phyloP scores from a whole-genome alignment of 805 yeast species.

The Spencermartinsiella europaea region DNA sequence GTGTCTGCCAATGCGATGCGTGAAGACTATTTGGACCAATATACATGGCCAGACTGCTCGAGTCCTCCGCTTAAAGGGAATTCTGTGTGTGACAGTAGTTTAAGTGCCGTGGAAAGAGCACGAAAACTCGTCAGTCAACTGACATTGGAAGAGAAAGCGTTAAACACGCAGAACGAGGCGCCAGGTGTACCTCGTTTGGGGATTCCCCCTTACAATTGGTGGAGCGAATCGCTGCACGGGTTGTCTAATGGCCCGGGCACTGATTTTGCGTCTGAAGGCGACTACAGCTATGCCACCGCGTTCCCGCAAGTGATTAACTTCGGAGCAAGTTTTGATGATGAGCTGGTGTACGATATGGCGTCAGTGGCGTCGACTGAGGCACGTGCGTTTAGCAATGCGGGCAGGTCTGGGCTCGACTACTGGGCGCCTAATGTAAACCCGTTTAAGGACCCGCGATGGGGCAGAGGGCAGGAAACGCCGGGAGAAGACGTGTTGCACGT shows the following conservation, averaged over 20 bases:
- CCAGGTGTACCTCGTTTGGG: slow-evolving; percentile 14
- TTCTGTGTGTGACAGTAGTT: neutral
- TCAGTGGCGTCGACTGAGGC: slow-evolving; percentile 10
- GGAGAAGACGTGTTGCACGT: slow-evolving; percentile 14
- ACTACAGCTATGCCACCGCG: slow-evolving; percentile 10
- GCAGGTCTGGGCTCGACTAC: slow-evolving; percentile 7
- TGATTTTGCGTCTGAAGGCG: slow-evolving; percentile 2
- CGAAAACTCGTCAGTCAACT: slow-evolving; percentile 8
- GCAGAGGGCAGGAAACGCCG: slow-evolving; percentile 17
- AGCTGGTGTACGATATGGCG: slow-evolving; percentile 8
- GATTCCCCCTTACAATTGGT: slow-evolving; percentile 13
- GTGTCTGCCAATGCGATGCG: neutral
- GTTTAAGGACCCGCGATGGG: slow-evolving; percentile 14
- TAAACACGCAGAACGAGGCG: slow-evolving; percentile 10
- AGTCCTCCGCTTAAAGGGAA: neutral
- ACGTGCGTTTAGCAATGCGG: slow-evolving; percentile 13
- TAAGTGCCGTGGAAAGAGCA: slow-evolving; percentile 6
- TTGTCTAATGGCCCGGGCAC: slow-evolving; percentile 11
- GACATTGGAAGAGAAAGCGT: slow-evolving; percentile 10
- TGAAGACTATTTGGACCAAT: neutral
- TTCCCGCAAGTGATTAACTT: slow-evolving; percentile 12
- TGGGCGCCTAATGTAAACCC: slow-evolving; percentile 17
- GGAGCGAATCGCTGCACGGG: slow-evolving; percentile 16
- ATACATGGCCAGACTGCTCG: neutral
- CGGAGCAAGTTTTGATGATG: slow-evolving; percentile 13